These are phyloP conservation scores for Amanita rubescens DNA, from an alignment of 768 basidiomycete genomes.

Conservation along the genomic window DNA sequence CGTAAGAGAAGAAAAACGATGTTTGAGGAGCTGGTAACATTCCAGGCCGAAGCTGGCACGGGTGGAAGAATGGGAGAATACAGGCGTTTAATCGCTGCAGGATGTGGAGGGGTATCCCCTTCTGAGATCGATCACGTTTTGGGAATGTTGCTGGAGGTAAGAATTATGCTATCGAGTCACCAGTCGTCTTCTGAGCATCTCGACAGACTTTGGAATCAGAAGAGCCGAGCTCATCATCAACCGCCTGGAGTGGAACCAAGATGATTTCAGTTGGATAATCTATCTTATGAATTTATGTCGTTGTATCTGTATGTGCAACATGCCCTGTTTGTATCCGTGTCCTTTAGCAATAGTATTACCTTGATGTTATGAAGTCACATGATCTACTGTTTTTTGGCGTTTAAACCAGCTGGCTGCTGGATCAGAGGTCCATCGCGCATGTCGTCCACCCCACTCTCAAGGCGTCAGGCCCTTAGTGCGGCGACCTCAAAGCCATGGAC, in stretches of 20 bases:
- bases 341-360: background rate
- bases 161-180: background rate
- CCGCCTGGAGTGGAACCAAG: slow-evolving; percentile 38
- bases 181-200: background rate
- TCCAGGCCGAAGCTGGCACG: slow-evolving; percentile 88
- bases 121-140: slow-evolving; percentile 87
- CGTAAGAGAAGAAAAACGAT: slow-evolving; percentile 60
- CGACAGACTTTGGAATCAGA: slow-evolving; percentile 73
- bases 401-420: background rate
- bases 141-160: slow-evolving; percentile 77
- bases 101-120: slow-evolving; percentile 79
- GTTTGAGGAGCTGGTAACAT: slow-evolving; percentile 70
- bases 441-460: slow-evolving; percentile 27
- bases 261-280: slow-evolving; percentile 23
- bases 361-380: too few relatives aligned
- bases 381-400: background rate
- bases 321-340: background rate
- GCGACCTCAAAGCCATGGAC: slow-evolving; percentile 49
- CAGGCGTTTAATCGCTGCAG: slow-evolving; percentile 79
- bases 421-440: slow-evolving; percentile 5
- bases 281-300: background rate
- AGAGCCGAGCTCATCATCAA: slow-evolving; percentile 59
- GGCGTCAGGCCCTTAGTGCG: slow-evolving; percentile 34
- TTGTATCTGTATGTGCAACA: background rate
- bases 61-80: slow-evolving; percentile 87